Percentiles rank a stretch among this genome's conserved stretches.
Conservation (phyloP, 768 basidiomycete species). For the Boletus sp. region DNA sequence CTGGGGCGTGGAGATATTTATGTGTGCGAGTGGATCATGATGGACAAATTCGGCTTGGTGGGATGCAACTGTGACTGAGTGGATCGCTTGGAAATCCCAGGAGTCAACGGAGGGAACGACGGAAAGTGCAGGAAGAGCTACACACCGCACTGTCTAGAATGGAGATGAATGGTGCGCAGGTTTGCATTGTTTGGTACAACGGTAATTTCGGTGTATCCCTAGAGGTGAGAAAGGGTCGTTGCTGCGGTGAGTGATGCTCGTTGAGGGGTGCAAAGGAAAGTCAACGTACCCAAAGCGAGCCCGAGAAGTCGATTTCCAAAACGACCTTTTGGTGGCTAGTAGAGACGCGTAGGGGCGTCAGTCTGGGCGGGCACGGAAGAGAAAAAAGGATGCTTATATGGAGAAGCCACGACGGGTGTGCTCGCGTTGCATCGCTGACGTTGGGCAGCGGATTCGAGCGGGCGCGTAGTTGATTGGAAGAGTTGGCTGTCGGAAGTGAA, state of each 20-base stretch:
- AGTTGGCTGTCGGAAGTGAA: not conserved
- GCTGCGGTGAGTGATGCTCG: constrained; percentile 21
- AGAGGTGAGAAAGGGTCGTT: constrained; percentile 4
- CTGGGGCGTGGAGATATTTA: constrained; percentile 61
- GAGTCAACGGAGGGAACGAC: constrained; percentile 23
- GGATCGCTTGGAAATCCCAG: constrained; percentile 48
- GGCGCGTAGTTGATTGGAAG: not conserved
- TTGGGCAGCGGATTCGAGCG: constrained; percentile 4
- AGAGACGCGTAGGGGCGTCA: constrained; percentile 54
- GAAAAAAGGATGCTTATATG: constrained; percentile 66
- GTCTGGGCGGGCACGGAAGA: constrained; percentile 21
- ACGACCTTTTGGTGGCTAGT: constrained; percentile 97
- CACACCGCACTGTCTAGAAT: constrained; percentile 86
- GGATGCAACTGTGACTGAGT: constrained; percentile 68
- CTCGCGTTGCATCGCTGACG: constrained; percentile 66
- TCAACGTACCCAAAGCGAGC: constrained; percentile 70
- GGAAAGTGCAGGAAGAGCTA: constrained; percentile 12
- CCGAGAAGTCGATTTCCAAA: constrained; percentile 89
- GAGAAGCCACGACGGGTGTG: constrained; percentile 77
- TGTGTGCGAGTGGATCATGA: constrained; percentile 67
- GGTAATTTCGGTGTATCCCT: constrained; percentile 95
- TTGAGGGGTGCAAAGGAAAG: constrained; percentile 21
- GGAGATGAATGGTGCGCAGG: constrained; percentile 80
- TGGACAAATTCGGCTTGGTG: constrained; percentile 75
- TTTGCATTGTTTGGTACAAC: constrained; percentile 77